Conservation (phyloP, 441 rosid species). For the Jatropha podagrica region DNA sequence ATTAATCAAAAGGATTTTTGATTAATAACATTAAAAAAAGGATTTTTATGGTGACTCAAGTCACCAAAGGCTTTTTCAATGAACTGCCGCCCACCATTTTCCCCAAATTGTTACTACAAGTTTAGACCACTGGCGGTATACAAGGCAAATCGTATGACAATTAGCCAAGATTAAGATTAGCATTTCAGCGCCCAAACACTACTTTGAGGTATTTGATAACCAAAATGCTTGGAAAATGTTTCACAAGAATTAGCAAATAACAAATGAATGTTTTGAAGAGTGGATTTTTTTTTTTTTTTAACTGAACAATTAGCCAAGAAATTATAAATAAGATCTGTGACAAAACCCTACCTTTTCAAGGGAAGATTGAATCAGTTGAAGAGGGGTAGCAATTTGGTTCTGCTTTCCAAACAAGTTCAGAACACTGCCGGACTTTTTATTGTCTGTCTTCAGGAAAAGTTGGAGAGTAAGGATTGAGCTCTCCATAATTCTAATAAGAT, state of each 20-base stretch:
- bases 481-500: constrained; percentile 65
- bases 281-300: too few species aligned
- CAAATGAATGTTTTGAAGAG: too few species aligned
- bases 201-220: background rate
- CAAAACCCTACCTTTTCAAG: constrained; percentile 58
- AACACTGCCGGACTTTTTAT: constrained; percentile 52
- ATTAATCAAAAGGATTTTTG: too few species aligned
- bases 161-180: too few species aligned
- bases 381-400: constrained; percentile 63
- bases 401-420: constrained; percentile 70
- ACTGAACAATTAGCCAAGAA: too few species aligned
- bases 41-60: background rate
- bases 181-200: background rate
- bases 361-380: constrained; percentile 70
- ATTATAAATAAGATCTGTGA: background rate
- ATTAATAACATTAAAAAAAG: too few species aligned
- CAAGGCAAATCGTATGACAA: background rate
- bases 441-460: constrained; percentile 79
- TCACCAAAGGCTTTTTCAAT: background rate
- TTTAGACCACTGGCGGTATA: background rate
- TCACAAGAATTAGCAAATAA: too few species aligned
- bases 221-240: too few species aligned
- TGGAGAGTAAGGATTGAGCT: constrained; percentile 64
- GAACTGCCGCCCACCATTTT: background rate
- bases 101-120: background rate